phyloP scores from a whole-genome alignment of 148 eudicot species.

The Dysphania ambrosioides region DNA sequence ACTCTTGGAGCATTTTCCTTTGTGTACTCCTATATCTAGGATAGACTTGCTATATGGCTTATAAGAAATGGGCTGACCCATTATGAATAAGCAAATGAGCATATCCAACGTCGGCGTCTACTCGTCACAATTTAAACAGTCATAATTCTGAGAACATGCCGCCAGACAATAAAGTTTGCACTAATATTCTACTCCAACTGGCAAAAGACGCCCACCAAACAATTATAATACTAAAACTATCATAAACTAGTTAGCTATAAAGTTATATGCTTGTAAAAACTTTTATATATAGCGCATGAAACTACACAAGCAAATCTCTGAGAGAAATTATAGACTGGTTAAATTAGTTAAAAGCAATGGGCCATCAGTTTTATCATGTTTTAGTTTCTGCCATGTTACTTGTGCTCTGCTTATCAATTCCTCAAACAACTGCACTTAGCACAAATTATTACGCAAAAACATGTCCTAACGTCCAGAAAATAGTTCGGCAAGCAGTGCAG shows the following conservation, averaged over 20 bases:
- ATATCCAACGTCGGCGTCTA: constrained; percentile 5
- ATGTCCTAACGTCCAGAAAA: constrained; percentile 69
- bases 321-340: too few species aligned
- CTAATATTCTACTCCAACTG: constrained; percentile 27
- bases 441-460: constrained; percentile 53
- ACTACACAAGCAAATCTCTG: neutral
- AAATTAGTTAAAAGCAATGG: constrained; percentile 4
- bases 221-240: neutral
- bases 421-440: constrained; percentile 38
- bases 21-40: too few species aligned
- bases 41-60: too few species aligned
- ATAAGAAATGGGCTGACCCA: too few species aligned
- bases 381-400: constrained; percentile 28
- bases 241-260: neutral
- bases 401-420: constrained; percentile 17
- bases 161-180: constrained; percentile 12
- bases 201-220: constrained; percentile 10
- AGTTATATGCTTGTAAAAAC: too few species aligned
- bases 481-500: constrained; percentile 52
- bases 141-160: constrained; percentile 16
- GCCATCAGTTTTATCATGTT: neutral
- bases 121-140: constrained; percentile 1
- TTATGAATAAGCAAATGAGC: too few species aligned
- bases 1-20: too few species aligned
- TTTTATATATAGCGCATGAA: neutral